Conservation (phyloP, 192 early-diverging fungal species). For the Umbelopsis vinacea region DNA sequence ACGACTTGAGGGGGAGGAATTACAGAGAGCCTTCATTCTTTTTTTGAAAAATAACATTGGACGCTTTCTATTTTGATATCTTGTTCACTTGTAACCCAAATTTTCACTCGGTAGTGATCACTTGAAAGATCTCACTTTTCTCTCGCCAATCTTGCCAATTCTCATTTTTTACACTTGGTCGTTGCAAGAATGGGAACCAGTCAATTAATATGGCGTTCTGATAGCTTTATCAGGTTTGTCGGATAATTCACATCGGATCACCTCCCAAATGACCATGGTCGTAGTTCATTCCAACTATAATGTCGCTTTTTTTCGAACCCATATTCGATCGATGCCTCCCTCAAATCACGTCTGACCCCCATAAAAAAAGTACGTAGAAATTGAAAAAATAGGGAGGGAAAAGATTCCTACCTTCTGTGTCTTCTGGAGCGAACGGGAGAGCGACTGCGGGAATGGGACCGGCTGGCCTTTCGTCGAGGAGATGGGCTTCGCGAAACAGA, state of each 20-base stretch:
- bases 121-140: slow-evolving; percentile 18
- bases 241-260: not conserved
- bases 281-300: no score
- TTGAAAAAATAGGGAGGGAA: not conserved
- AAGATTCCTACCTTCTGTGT: slow-evolving; percentile 11
- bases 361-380: not conserved
- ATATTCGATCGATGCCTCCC: not conserved
- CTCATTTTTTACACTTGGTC: slow-evolving; percentile 16
- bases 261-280: no score
- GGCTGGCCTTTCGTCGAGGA: slow-evolving; percentile 27
- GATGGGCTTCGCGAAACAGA: slow-evolving; percentile 28
- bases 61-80: not conserved
- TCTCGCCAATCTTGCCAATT: slow-evolving; percentile 10
- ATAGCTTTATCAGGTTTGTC: not conserved
- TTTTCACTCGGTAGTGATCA: slow-evolving; percentile 16
- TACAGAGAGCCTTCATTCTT: slow-evolving; percentile 9
- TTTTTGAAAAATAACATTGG: not conserved
- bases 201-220: slow-evolving; percentile 20
- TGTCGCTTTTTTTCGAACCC: not conserved
- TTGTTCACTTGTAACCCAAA: slow-evolving; percentile 21
- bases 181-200: slow-evolving; percentile 23
- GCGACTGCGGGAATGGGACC: slow-evolving; percentile 22
- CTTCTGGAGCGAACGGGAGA: slow-evolving; percentile 31
- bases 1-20: not conserved
- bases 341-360: not conserved